Conservation (phyloP, 1,284 basidiomycete species). For the Trametes sp. region DNA sequence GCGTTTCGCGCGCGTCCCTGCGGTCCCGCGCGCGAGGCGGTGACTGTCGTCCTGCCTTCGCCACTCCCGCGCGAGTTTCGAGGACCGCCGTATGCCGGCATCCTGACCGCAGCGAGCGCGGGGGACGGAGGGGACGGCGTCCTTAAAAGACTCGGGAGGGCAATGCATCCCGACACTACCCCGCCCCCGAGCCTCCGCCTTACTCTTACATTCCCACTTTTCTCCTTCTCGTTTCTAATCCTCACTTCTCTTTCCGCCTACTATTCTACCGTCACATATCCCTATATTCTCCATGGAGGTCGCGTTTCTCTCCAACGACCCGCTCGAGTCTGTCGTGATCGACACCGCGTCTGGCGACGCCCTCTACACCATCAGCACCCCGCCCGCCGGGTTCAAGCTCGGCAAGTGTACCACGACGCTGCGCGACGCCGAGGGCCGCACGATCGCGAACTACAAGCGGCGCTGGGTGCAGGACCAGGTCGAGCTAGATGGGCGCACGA, state of each 20-base stretch:
- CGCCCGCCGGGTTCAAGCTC: neutral
- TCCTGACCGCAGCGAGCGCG: neutral
- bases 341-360: neutral
- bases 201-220: neutral
- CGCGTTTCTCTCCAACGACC: neutral
- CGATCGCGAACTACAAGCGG: neutral
- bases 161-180: neutral
- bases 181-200: neutral
- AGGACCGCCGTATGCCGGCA: neutral
- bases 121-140: neutral
- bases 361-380: neutral
- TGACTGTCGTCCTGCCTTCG: no score
- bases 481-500: neutral
- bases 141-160: neutral
- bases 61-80: neutral
- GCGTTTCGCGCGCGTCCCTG: neutral
- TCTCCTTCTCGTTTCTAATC: neutral
- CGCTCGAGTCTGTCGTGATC: neutral
- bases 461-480: neutral
- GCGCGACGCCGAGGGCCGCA: neutral
- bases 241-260: no score
- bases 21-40: neutral
- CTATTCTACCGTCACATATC: neutral
- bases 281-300: neutral
- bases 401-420: neutral